Evolutionary conservation across 805 yeast genomes (phyloP), one percentile per base, ranked within the genome.

Genomic region (Ogataea philodendri): DNA sequence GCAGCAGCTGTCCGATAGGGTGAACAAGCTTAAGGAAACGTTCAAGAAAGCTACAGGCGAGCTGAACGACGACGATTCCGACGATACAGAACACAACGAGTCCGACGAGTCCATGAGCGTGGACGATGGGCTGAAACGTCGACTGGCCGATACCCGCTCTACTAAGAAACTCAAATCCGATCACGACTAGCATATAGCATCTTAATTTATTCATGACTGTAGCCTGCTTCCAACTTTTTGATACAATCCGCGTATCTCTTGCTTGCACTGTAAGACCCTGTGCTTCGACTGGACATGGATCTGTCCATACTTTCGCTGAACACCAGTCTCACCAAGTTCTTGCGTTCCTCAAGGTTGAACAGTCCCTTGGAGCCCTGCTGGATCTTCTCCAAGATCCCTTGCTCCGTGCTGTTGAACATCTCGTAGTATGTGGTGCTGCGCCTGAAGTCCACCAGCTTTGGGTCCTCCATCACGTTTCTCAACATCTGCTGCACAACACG

Each of bases 401-500:
- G 68, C 37, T 76, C 80, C 10, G 69, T 67, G 42, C 57, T 52
- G 15, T 75, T 72, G 55, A 76, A 70, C 46, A 74, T 48, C 32
- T 76, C 78, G 54, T 73, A 83, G 61, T 76, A 83, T 10, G 63
- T 53, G 4, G 78, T 62, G 1, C 84, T 69, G 17, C 66, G 59
- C 15, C 67, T 54, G 50, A 81, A 79, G 42, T 76, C 72, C 9
- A 79, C 76, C 13, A 63, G 64, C 23, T 70, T 70, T 0, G 81
- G 77, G 40, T 67, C 65, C 15, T 57, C 52, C 52, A 74, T 69
- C 21, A 81, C 67, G 41, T 74, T 76, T 41, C 83, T 69, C 37
- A 83, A 66, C 72, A 78, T 74, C 54, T 82, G 89, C 59, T 80
- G 87, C 26, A 82, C 58, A 1, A 82, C 78, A 34, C 76, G 66